Percentiles rank a stretch among this genome's conserved stretches.
Conservation (phyloP, 305 asterid genomes). For the Fraxinus floribunda region DNA sequence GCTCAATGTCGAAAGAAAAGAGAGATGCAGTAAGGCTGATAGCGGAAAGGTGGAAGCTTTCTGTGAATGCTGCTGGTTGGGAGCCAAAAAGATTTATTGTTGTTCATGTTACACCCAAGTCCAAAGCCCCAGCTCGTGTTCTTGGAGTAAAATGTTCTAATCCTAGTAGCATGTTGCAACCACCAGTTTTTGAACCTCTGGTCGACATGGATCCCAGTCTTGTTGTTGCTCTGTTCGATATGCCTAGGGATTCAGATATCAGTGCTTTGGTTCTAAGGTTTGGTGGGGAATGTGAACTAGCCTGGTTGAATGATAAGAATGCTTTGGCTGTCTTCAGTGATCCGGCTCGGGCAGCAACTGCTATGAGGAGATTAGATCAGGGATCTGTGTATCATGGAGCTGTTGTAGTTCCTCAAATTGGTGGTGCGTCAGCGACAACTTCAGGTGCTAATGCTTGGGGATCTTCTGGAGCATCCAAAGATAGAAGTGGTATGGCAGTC, state of each 20-base stretch:
- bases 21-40: slow-evolving; percentile 79
- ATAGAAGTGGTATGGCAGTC: slow-evolving; percentile 34
- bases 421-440: slow-evolving; percentile 20
- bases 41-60: slow-evolving; percentile 93
- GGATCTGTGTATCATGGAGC: slow-evolving; percentile 93
- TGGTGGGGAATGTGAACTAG: slow-evolving; percentile 95
- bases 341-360: slow-evolving; percentile 92
- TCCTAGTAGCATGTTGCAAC: slow-evolving; percentile 33
- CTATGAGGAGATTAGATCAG: slow-evolving; percentile 95
- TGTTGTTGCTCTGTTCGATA: slow-evolving; percentile 77
- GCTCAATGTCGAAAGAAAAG: slow-evolving; percentile 80
- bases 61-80: slow-evolving; percentile 86
- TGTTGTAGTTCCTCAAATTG: slow-evolving; percentile 48
- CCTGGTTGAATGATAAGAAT: slow-evolving; percentile 94
- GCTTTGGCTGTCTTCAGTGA: slow-evolving; percentile 90
- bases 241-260: slow-evolving; percentile 93
- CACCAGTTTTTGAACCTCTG: slow-evolving; percentile 57
- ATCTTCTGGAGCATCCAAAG: slow-evolving; percentile 18
- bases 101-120: slow-evolving; percentile 75
- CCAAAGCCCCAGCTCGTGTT: slow-evolving; percentile 78
- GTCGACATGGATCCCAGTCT: slow-evolving; percentile 98
- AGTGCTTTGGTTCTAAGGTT: slow-evolving; percentile 89
- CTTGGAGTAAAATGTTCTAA: slow-evolving; percentile 61
- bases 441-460: too few species aligned
- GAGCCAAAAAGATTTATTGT: slow-evolving; percentile 87